Evolutionary conservation across 306 rosid genomes (phyloP).

Genomic region (Citrullus colocynthis): DNA sequence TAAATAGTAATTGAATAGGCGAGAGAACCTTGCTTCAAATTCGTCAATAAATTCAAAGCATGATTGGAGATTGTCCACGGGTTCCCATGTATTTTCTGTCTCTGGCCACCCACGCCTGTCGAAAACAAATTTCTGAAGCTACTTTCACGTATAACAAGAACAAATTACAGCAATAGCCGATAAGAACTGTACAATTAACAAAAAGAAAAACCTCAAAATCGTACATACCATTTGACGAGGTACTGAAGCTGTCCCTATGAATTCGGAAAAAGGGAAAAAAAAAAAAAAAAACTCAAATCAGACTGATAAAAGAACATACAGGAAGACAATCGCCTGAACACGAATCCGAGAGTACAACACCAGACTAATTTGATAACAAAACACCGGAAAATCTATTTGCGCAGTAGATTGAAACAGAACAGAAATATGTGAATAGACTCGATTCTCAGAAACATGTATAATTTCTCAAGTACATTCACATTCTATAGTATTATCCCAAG

Average conservation of each 20-base stretch:
- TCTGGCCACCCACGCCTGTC: slow-evolving; percentile 87
- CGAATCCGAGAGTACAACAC: background rate
- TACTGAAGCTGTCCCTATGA: slow-evolving; percentile 69
- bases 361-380: background rate
- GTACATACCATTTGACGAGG: slow-evolving; percentile 77
- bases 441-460: background rate
- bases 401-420: background rate
- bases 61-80: slow-evolving; percentile 63
- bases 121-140: background rate
- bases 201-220: slow-evolving; percentile 1
- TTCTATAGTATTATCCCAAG: background rate
- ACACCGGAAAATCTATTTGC: background rate
- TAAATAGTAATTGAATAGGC: background rate
- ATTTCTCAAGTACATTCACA: background rate
- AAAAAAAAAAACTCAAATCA: slow-evolving; percentile 7
- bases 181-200: background rate
- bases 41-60: slow-evolving; percentile 69
- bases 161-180: background rate
- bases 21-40: slow-evolving; percentile 59
- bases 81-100: slow-evolving; percentile 93
- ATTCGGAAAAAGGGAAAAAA: background rate
- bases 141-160: background rate
- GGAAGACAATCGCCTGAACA: background rate
- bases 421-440: background rate
- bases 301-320: background rate